Evolutionary conservation across 2,329 filamentous ascomycete genomes (phyloP).

Genomic region (Claviceps pusilla): DNA sequence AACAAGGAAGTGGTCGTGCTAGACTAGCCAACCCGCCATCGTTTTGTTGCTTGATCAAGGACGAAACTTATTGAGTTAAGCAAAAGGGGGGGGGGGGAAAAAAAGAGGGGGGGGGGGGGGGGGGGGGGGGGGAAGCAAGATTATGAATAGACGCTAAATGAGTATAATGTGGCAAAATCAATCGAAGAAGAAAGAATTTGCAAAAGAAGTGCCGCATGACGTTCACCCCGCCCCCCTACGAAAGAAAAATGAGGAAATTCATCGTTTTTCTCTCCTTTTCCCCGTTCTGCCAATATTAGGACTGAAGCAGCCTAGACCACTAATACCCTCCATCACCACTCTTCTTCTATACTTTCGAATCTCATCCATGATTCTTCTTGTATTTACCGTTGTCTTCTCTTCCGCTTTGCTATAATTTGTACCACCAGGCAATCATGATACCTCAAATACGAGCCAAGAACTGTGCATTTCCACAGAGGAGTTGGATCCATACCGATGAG

Average conservation of each 20-base stretch:
- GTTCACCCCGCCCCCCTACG: neutral
- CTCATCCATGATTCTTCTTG: neutral
- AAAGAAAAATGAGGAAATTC: neutral
- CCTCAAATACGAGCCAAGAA: neutral
- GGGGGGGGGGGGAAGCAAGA: too few species aligned
- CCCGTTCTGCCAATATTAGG: neutral
- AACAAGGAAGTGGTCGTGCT: conserved; percentile 6
- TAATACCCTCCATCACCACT: neutral
- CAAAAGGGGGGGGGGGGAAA: too few species aligned
- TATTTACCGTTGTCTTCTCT: neutral
- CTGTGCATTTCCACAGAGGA: neutral
- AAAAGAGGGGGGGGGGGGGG: neutral
- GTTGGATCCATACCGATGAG: neutral
- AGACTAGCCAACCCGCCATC: conserved; percentile 4
- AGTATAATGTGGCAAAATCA: neutral
- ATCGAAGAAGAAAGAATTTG: neutral
- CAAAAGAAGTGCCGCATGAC: neutral
- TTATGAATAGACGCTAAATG: neutral
- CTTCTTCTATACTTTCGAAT: neutral
- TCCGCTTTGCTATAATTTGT: neutral
- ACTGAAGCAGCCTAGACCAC: neutral
- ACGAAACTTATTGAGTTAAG: too few species aligned
- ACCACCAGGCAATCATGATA: neutral
- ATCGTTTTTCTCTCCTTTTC: neutral
- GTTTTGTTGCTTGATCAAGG: neutral